Conservation (phyloP, 139 green algal genomes). For the Micractinium conductrix region DNA sequence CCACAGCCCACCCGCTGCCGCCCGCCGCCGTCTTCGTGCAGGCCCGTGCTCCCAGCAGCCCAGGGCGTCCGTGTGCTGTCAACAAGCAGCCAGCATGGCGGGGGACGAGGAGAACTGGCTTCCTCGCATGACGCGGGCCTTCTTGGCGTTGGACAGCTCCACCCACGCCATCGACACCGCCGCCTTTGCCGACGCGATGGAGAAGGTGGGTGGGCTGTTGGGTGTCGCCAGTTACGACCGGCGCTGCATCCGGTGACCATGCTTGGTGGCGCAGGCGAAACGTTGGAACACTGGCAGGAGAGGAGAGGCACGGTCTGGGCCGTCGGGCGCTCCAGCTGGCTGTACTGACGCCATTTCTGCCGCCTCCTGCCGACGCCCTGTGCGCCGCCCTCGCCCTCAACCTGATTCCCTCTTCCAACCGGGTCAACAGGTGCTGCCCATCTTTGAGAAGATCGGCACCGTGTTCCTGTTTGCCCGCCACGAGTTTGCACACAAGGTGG, state of each 20-base stretch:
- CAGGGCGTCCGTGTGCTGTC: background rate
- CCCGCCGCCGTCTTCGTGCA: background rate
- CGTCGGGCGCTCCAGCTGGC: too few relatives aligned
- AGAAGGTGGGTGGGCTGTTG: slow-evolving; percentile 5
- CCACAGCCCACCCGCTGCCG: too few relatives aligned
- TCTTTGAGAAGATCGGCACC: slow-evolving; percentile 55
- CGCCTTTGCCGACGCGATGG: slow-evolving; percentile 13
- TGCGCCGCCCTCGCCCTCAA: background rate
- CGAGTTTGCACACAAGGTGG: slow-evolving; percentile 45
- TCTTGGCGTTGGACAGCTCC: slow-evolving; percentile 25
- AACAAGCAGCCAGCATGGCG: background rate
- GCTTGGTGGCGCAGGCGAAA: too few relatives aligned
- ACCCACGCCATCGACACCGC: slow-evolving; percentile 21
- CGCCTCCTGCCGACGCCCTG: background rate
- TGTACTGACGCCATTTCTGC: too few relatives aligned
- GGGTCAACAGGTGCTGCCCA: slow-evolving; percentile 36
- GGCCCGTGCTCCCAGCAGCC: background rate
- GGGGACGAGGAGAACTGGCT: slow-evolving; percentile 16
- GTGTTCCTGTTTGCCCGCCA: slow-evolving; percentile 53
- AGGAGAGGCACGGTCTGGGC: too few relatives aligned
- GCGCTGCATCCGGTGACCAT: too few relatives aligned
- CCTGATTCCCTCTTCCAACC: too few relatives aligned
- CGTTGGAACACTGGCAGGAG: too few relatives aligned
- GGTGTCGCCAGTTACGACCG: background rate
- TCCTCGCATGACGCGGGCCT: slow-evolving; percentile 15